Evolutionary conservation across 2,329 filamentous ascomycete species (phyloP).

Genomic region (Monosporascus ibericus): DNA sequence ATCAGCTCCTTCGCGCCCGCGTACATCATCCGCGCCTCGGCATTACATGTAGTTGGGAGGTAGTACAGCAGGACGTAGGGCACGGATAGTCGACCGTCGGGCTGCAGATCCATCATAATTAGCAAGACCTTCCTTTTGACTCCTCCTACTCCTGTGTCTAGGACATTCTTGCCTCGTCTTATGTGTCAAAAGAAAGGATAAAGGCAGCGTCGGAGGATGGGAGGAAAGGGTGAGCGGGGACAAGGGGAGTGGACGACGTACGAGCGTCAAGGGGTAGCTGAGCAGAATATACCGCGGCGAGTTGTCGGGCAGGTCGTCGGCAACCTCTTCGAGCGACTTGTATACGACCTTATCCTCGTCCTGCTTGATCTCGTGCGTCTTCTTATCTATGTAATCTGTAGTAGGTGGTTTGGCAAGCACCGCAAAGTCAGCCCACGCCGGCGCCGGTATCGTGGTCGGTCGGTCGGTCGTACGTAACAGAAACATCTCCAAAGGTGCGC

Average conservation of each 20-base stretch:
- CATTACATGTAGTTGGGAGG: slow-evolving; percentile 85
- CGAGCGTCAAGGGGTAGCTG: slow-evolving; percentile 84
- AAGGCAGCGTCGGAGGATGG: not conserved
- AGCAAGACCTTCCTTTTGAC: too few relatives aligned
- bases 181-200: not conserved
- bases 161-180: too few relatives aligned
- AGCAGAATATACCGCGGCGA: slow-evolving; percentile 84
- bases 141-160: too few relatives aligned
- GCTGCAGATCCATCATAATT: slow-evolving; percentile 37
- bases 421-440: slow-evolving; percentile 3
- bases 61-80: slow-evolving; percentile 96
- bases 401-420: not conserved
- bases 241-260: slow-evolving; percentile 33
- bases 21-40: slow-evolving; percentile 84
- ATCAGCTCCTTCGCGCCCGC: slow-evolving; percentile 94
- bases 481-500: too few relatives aligned
- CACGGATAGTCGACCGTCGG: slow-evolving; percentile 76
- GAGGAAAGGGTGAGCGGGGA: not conserved
- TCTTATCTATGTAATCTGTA: slow-evolving; percentile 83
- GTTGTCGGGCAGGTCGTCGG: slow-evolving; percentile 87
- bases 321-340: slow-evolving; percentile 71
- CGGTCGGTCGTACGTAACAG: too few relatives aligned
- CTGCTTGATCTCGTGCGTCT: slow-evolving; percentile 81
- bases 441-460: too few relatives aligned
- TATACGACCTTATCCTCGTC: slow-evolving; percentile 73